These are phyloP conservation scores for Linanthus parryae DNA, from an alignment of 148 eudicot species.

Conservation along the genomic window DNA sequence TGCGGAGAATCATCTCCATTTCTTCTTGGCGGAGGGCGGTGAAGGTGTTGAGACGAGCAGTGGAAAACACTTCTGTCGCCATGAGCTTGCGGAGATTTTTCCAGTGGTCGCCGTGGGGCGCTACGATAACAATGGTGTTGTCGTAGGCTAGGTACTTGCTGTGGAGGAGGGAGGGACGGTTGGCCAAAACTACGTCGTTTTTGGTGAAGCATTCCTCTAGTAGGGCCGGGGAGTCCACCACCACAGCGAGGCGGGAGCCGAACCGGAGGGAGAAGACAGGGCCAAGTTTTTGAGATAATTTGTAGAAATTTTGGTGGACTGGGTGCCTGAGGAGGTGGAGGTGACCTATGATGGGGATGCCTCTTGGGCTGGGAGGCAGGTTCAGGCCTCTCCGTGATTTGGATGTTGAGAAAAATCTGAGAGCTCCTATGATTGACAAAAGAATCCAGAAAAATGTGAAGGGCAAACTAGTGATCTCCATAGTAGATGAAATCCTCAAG, in stretches of 20 bases:
- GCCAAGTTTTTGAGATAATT: neutral
- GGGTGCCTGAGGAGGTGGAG: constrained; percentile 8
- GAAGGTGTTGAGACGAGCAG: neutral
- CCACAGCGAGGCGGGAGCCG: neutral
- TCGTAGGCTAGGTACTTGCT: neutral
- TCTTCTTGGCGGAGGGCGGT: constrained; percentile 25
- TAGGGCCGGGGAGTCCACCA: constrained; percentile 7
- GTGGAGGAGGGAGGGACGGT: neutral
- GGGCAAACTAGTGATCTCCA: too few relatives aligned
- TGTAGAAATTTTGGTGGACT: constrained; percentile 5
- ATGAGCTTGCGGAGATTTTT: neutral
- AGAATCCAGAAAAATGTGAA: too few relatives aligned
- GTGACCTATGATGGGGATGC: constrained; percentile 12
- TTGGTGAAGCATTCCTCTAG: constrained; percentile 9
- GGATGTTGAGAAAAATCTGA: too few relatives aligned
- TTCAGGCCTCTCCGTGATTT: too few relatives aligned
- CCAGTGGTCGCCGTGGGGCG: constrained; percentile 11
- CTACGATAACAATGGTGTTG: neutral
- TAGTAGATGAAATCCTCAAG: too few relatives aligned
- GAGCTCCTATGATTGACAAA: too few relatives aligned
- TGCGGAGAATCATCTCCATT: constrained; percentile 11
- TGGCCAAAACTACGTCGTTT: constrained; percentile 7
- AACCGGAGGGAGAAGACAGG: neutral
- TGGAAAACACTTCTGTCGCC: constrained; percentile 1
- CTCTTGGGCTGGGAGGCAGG: constrained; percentile 4